Conservation (phyloP, 1,139 yeast genomes). For the Geotrichum macrosporum region DNA sequence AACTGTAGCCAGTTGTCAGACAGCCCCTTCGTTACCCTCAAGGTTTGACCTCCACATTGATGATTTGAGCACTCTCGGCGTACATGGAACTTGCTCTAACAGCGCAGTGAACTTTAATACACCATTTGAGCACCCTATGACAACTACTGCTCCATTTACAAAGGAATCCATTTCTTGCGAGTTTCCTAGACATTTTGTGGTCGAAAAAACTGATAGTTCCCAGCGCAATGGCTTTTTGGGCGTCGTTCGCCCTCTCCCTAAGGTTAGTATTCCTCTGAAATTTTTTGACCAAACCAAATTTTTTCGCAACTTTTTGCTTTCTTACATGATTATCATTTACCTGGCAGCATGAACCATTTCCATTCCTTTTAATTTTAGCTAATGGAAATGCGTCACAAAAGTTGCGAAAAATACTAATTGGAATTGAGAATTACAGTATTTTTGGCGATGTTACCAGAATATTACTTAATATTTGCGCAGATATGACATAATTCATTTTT, state of each 20-base stretch:
- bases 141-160: no score
- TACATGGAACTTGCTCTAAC: background rate
- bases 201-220: no score
- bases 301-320: slow-evolving; percentile 1
- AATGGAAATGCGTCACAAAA: no score
- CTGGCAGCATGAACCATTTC: slow-evolving; percentile 6
- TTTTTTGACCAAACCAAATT: background rate
- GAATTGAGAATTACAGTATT: no score
- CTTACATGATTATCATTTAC: slow-evolving; percentile 7
- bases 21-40: background rate
- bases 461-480: no score
- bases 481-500: no score
- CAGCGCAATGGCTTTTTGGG: no score
- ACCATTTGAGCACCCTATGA: background rate
- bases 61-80: background rate
- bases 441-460: no score
- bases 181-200: no score
- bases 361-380: background rate
- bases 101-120: background rate
- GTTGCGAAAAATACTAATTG: no score
- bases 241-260: background rate
- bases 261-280: slow-evolving; percentile 4
- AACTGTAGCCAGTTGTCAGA: background rate
- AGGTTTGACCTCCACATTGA: slow-evolving; percentile 3
- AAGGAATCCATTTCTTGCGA: no score